These are phyloP conservation scores for Ogataea minuta DNA, from an alignment of 805 yeast genomes.

Conservation along the genomic window DNA sequence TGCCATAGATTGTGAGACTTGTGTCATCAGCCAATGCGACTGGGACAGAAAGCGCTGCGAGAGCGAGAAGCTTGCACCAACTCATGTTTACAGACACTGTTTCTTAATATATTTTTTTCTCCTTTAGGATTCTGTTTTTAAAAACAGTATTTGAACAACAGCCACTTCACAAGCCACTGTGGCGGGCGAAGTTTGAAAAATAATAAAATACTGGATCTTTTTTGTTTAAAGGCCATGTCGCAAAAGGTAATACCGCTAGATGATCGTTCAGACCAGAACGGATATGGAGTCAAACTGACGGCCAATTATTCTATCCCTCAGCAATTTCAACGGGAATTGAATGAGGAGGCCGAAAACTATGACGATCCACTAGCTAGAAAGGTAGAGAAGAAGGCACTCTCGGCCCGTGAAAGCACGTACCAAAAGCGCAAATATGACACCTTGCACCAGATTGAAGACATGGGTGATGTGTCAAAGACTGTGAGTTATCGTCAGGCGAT, in stretches of 20 bases:
- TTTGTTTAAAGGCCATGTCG: slow-evolving; percentile 3
- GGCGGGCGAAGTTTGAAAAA: slow-evolving; percentile 2
- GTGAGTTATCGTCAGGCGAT: slow-evolving; percentile 42
- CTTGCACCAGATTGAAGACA: slow-evolving; percentile 13
- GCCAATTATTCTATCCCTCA: slow-evolving; percentile 25
- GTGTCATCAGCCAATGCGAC: slow-evolving; percentile 6
- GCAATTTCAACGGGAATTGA: slow-evolving; percentile 21
- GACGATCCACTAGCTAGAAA: slow-evolving; percentile 26
- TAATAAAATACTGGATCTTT: background rate
- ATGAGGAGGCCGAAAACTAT: slow-evolving; percentile 24
- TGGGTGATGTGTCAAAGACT: slow-evolving; percentile 12
- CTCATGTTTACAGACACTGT: background rate
- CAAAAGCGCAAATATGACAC: slow-evolving; percentile 37
- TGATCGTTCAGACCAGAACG: slow-evolving; percentile 1
- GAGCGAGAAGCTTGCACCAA: slow-evolving; percentile 6
- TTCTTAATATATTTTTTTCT: slow-evolving; percentile 1
- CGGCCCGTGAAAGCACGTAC: slow-evolving; percentile 45
- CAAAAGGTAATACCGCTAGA: slow-evolving; percentile 7
- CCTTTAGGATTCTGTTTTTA: slow-evolving; percentile 9
- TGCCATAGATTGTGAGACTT: slow-evolving; percentile 58
- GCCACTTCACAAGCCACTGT: slow-evolving; percentile 12
- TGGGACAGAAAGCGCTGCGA: background rate
- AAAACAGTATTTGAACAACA: background rate
- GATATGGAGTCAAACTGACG: slow-evolving; percentile 13
- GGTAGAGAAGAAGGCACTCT: slow-evolving; percentile 28